Conservation (phyloP, 495 filamentous ascomycete species). For the Neurospora sp. region DNA sequence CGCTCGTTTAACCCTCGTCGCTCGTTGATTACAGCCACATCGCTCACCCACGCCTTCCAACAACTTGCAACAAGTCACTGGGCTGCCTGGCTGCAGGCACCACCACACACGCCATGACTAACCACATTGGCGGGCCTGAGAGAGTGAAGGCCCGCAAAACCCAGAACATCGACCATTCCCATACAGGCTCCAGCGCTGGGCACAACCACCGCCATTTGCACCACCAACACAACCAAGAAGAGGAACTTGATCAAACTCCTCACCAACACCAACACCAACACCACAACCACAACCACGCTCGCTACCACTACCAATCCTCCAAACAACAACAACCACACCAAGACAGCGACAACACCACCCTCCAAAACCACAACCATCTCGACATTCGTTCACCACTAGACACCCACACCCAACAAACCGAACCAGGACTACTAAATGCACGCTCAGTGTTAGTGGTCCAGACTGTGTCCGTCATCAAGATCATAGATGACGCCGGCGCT, state of each 20-base stretch:
- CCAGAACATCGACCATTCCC: not conserved
- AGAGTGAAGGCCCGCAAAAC: constrained; percentile 34
- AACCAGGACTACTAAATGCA: constrained; percentile 17
- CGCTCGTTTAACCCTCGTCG: not conserved
- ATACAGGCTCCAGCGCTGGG: constrained; percentile 17
- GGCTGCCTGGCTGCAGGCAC: constrained; percentile 8
- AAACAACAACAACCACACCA: not conserved
- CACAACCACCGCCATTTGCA: constrained; percentile 22
- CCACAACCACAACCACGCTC: constrained; percentile 15
- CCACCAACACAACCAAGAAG: constrained; percentile 10
- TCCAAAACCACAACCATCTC: constrained; percentile 2
- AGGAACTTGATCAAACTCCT: not conserved
- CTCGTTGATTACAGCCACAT: not conserved
- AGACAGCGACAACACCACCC: not conserved
- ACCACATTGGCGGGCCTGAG: constrained; percentile 36
- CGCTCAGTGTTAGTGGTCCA: constrained; percentile 34
- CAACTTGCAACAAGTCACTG: constrained; percentile 3
- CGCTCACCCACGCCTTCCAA: not conserved
- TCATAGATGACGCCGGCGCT: constrained; percentile 37
- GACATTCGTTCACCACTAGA: constrained; percentile 27
- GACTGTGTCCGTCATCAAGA: constrained; percentile 40
- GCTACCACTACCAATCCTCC: constrained; percentile 10
- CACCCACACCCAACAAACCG: constrained; percentile 14
- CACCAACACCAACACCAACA: constrained; percentile 5
- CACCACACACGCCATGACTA: constrained; percentile 38